Evolutionary conservation across 345 rosid species (phyloP), one percentile per base, ranked within the genome.

Genomic region (Acer saccharum): DNA sequence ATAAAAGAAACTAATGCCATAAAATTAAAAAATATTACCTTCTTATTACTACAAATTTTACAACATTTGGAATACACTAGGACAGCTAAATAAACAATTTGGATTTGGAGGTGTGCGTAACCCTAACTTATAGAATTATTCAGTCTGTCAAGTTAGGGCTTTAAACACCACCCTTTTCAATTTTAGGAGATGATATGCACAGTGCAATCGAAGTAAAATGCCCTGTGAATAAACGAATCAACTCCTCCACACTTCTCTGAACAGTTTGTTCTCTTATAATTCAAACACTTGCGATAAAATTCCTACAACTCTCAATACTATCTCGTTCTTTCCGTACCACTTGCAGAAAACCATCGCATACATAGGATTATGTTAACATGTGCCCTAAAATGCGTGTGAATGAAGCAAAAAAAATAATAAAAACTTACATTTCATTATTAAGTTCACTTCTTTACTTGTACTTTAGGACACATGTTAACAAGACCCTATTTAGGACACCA

Each of bases 71-170:
- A 43, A 7, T 43, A 43, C 8, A 9, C 46, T 20, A 57, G 62
- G n/a, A 57, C 62, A 4, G 1, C 6, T 0, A 5, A n/a, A 6
- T 9, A 39, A 11, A 29, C 4, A 20, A 35, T 35, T 35, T 35
- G 39, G 39, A 71, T 82, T 20, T 79, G 78, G 85, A 65, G 79
- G 80, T 39, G 88, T 77, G 87, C 82, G 82, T 84, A 84, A 83
- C 85, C 85, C 79, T 1, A 75, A 82, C 71, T 29, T 25, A 65
- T 66, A 44, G 71, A 71, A 73, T 52, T 65, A n/a, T 0, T 23
- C 7, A 13, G 27, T 82, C 81, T 62, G 67, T 43, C 71, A 69
- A 77, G 71, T 73, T 35, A 39, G 80, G 84, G 86, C 90, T 83
- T 81, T 83, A 79, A 83, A 87, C 84, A 83, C 82, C 88, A 77